Evolutionary conservation across 768 basidiomycete genomes (phyloP).

Genomic region (Kondoa subrosea): DNA sequence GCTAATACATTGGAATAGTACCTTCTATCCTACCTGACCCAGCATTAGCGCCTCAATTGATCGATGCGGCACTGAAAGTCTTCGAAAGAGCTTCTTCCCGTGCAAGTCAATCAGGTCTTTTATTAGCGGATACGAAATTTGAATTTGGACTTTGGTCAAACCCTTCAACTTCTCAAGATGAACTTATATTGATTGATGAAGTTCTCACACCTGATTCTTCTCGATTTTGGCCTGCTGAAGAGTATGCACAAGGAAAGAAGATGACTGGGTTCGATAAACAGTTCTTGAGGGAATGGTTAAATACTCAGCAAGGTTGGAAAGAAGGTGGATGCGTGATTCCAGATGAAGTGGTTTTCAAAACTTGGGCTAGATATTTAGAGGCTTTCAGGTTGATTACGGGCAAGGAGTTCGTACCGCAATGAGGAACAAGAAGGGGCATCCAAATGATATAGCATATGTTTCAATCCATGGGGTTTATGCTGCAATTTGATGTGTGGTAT

Average conservation of each 20-base stretch:
- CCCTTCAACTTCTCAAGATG: slow-evolving; percentile 30
- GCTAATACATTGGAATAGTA: neutral
- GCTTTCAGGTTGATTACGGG: slow-evolving; percentile 39
- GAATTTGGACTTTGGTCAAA: slow-evolving; percentile 70
- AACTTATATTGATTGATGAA: slow-evolving; percentile 79
- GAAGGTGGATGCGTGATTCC: slow-evolving; percentile 59
- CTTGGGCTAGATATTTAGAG: slow-evolving; percentile 60
- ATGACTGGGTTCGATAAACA: slow-evolving; percentile 96
- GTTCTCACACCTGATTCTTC: slow-evolving; percentile 95
- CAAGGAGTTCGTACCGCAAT: slow-evolving; percentile 18
- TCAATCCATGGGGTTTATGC: too few relatives aligned
- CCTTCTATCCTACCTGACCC: slow-evolving; percentile 7
- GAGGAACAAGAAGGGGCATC: too few relatives aligned
- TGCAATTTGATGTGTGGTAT: too few relatives aligned
- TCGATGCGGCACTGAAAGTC: slow-evolving; percentile 32
- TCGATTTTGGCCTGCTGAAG: slow-evolving; percentile 75
- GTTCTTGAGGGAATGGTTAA: slow-evolving; percentile 75
- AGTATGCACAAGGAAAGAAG: slow-evolving; percentile 52
- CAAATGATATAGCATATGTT: too few relatives aligned
- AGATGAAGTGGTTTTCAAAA: slow-evolving; percentile 57
- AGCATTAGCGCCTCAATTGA: slow-evolving; percentile 22
- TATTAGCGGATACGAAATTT: slow-evolving; percentile 96
- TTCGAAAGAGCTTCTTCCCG: slow-evolving; percentile 43
- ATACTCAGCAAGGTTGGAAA: slow-evolving; percentile 27
- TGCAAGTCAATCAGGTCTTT: slow-evolving; percentile 58